phyloP scores from a whole-genome alignment of 192 early-diverging fungal genomes.

The Polychytrium aggregatum region DNA sequence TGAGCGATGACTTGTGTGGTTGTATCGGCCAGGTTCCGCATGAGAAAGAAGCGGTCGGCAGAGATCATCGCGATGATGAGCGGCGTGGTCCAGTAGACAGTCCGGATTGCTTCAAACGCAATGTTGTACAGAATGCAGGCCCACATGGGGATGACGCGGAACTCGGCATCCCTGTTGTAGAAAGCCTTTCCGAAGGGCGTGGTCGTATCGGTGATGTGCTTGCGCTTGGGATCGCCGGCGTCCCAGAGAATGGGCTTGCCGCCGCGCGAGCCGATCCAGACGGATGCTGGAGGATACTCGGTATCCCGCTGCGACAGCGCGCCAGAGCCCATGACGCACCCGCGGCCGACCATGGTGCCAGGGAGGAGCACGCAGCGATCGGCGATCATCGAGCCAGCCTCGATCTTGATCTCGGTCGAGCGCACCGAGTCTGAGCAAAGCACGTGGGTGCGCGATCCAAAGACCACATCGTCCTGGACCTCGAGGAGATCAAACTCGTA shows the following conservation, averaged over 20 bases:
- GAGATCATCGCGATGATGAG: no score
- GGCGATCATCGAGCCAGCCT: constrained; percentile 29
- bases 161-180: constrained; percentile 23
- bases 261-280: constrained; percentile 23
- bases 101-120: no score
- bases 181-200: constrained; percentile 36
- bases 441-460: constrained; percentile 28
- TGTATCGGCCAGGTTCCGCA: no score
- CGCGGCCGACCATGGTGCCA: constrained; percentile 22
- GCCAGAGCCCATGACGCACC: constrained; percentile 26
- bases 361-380: constrained; percentile 34
- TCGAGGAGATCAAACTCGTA: constrained; percentile 28
- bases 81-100: no score
- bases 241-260: constrained; percentile 25
- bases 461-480: constrained; percentile 33
- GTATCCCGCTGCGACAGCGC: constrained; percentile 18
- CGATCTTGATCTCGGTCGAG: constrained; percentile 15
- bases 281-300: constrained; percentile 11
- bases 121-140: no score
- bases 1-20: constrained; percentile 11
- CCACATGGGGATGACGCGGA: constrained; percentile 15
- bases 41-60: no score
- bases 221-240: constrained; percentile 6
- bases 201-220: constrained; percentile 3
- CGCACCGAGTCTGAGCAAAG: constrained; percentile 21